Evolutionary conservation across 2,329 filamentous ascomycete species (phyloP), one percentile per base, ranked within the genome.

Genomic region (Hypoxylon rubiginosum): DNA sequence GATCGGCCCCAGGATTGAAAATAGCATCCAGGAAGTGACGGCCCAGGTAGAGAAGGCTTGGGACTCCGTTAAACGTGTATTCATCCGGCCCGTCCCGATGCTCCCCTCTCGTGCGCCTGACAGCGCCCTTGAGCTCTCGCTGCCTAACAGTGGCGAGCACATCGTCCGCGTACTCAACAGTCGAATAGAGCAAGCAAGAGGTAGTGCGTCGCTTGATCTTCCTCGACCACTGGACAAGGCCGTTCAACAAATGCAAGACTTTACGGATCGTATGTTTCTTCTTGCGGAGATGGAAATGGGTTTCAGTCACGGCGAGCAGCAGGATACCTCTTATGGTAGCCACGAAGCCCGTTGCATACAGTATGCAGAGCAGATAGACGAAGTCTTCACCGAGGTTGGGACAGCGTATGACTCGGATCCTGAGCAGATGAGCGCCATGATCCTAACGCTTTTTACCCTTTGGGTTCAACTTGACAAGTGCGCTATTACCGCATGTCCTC

Each of bases 391-490:
- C 0, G 54, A 67, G 1, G 77, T 81, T 1, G 69, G 73, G 0
- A 67, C 77, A 0, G 70, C 76, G 0, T 88, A 86, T 64, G 69
- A 80, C 0, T 63, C 70, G 4, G 81, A 85, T 61, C 79, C 83
- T 0, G 84, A 86, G 52, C 80, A 85, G 24, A 83, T 82, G 68
- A 88, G 87, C 28, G 62, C 76, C 0, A 81, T 86, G 69, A 74
- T 91, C 0, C 79, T 92, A 1, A 81, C 78, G 6, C 48, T 88
- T 0, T 82, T 91, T 72, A 84, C 87, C 54, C 68, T 89, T 0
- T 92, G 89, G 89, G 73, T 85, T 2, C 70, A 73, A 1, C 82
- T 91, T 73, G 90, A 92, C 66, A 70, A 77, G 10, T 75, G 72
- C n/a, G 83, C 84, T 0, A 75, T 80, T 0, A 10, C 48, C 0